These are phyloP conservation scores for Mangifera indica DNA, from an alignment of 345 rosid species.

Conservation along the genomic window DNA sequence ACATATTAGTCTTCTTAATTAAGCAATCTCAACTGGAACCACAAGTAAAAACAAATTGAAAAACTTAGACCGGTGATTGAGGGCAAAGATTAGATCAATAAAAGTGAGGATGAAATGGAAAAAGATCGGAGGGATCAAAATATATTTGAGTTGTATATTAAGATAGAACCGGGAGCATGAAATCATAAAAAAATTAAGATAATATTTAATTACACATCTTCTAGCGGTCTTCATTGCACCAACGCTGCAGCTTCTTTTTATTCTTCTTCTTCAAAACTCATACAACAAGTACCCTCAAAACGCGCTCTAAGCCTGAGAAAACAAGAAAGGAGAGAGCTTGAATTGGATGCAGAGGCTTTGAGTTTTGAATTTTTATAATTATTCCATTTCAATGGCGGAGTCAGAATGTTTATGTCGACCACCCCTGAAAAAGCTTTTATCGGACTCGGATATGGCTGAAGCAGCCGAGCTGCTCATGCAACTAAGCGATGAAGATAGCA, in stretches of 20 bases:
- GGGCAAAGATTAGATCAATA: too few species aligned
- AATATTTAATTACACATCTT: background rate
- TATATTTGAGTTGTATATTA: background rate
- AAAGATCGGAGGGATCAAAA: too few species aligned
- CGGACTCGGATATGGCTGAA: constrained; percentile 36
- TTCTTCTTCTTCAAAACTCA: background rate
- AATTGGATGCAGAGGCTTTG: too few species aligned
- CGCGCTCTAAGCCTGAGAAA: constrained; percentile 21
- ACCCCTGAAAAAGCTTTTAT: background rate
- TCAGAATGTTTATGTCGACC: too few species aligned
- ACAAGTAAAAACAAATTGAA: too few species aligned
- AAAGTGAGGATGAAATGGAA: too few species aligned
- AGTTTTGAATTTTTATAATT: background rate
- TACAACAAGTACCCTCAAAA: constrained; percentile 17
- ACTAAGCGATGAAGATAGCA: constrained; percentile 43
- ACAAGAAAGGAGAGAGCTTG: background rate
- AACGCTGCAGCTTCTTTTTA: constrained; percentile 31
- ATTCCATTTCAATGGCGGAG: background rate
- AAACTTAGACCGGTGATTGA: too few species aligned
- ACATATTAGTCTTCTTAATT: too few species aligned
- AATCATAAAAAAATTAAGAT: background rate
- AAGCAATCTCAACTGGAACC: too few species aligned
- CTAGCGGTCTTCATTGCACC: constrained; percentile 29
- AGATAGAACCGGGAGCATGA: background rate
- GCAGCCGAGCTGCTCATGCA: constrained; percentile 44